Evolutionary conservation across 164 flowering plant genomes (phyloP), one percentile per base, ranked within the genome.

Genomic region (Vitis amurensis): DNA sequence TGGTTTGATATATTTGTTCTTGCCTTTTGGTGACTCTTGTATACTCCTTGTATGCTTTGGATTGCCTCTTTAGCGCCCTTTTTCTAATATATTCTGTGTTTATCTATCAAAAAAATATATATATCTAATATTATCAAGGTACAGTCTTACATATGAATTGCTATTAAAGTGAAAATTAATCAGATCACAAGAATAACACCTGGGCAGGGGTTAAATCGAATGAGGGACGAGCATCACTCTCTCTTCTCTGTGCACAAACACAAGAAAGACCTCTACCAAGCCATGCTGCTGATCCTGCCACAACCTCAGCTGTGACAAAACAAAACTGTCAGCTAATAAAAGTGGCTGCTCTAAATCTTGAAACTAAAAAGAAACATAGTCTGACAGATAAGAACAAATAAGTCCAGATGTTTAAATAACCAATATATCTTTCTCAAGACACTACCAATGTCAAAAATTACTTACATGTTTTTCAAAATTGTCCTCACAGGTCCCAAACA

Each of bases 211-310:
- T 93, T 72, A 95, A 75, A 69, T 95, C 99, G 83, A 95, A 93
- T 55, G 99, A 93, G 14, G 88, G 88, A 53, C 95, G 97, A 63
- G 89, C 84, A 74, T 93, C 96, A 75, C 83, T 84, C 48, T 95
- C 99, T 80, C 91, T 88, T 83, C 98, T 77, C 82, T 95, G 99
- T 77, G 83, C 99, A 84, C 98, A 95, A 69, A 95, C 99, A 84
- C 99, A 95, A 69, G 99, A 95, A 81, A 95, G 92, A 59, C 99
- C 99, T 84, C 86, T 89, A 23, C 99, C 99, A 68, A 95, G 83
- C 99, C 99, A 95, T 72, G 99, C 98, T 71, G 97, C 84, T 68
- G 99, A 95, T 81, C 99, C 97, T 69, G 97, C 93, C 79, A 90
- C 97, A 82, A 85, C 97, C 87, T 93, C 98, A 79, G 91, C 98